These are phyloP conservation scores for Rhizopus sp. DNA, from an alignment of 371 early-diverging fungal species.

Conservation along the genomic window DNA sequence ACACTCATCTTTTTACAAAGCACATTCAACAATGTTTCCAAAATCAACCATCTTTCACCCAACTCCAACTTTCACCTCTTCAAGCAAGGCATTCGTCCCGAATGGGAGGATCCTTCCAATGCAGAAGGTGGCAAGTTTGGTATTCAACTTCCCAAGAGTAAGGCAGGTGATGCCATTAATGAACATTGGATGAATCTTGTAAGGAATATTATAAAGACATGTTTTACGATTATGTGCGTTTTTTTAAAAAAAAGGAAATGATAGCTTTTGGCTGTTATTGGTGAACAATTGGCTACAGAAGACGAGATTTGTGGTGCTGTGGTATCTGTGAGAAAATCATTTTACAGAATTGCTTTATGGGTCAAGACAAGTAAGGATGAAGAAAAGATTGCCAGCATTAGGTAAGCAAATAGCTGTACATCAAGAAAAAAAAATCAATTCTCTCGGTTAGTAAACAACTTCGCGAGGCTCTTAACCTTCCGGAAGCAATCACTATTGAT, in stretches of 20 bases:
- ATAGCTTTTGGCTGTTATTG: constrained; percentile 87
- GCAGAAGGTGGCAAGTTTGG: constrained; percentile 97
- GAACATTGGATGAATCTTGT: constrained; percentile 86
- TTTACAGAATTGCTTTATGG: constrained; percentile 91
- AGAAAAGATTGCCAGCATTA: constrained; percentile 63
- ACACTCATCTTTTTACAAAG: constrained; percentile 53
- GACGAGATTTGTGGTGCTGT: constrained; percentile 93
- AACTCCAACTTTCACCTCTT: constrained; percentile 96
- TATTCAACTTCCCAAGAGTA: constrained; percentile 74
- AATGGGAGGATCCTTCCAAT: constrained; percentile 99
- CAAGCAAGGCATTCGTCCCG: constrained; percentile 96
- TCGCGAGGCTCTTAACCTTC: constrained; percentile 52
- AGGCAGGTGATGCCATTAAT: constrained; percentile 77
- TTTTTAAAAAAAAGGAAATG: not conserved
- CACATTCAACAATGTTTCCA: constrained; percentile 86
- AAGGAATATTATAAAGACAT: constrained; percentile 60
- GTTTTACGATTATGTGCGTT: not conserved
- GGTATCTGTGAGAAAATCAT: constrained; percentile 78
- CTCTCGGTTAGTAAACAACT: constrained; percentile 49
- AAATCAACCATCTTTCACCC: constrained; percentile 75
- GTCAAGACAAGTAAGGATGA: constrained; percentile 74
- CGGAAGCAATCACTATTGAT: constrained; percentile 42
- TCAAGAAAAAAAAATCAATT: not conserved
- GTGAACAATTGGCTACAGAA: constrained; percentile 80
- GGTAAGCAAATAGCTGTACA: constrained; percentile 46